Percentiles rank a stretch among this genome's conserved stretches.
phyloP scores from a whole-genome alignment of 176 grass and related monocot genomes.

The Puya raimondii region DNA sequence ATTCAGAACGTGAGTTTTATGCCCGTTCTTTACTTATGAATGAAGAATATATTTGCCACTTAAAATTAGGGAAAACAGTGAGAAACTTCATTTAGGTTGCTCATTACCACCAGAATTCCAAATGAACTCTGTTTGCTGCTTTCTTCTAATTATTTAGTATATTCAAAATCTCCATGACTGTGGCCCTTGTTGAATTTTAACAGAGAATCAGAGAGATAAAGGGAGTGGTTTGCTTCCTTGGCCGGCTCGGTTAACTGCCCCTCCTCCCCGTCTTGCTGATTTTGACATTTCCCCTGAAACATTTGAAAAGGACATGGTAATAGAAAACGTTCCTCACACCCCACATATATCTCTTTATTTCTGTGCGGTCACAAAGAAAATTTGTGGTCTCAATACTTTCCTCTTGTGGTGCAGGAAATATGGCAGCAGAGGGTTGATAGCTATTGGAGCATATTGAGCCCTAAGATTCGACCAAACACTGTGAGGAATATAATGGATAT shows the following conservation, averaged over 20 bases:
- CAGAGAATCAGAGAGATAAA: conserved; percentile 80
- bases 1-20: conserved; percentile 72
- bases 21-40: not conserved
- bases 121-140: too few relatives aligned
- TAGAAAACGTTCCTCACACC: conserved; percentile 4
- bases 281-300: conserved; percentile 59
- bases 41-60: too few relatives aligned
- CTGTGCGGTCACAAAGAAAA: not conserved
- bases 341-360: not conserved
- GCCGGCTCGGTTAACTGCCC: conserved; percentile 80
- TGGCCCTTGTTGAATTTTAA: not conserved
- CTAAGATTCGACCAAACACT: conserved; percentile 61
- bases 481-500: conserved; percentile 98
- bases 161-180: too few relatives aligned
- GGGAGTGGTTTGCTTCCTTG: conserved; percentile 86
- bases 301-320: conserved; percentile 88
- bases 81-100: too few relatives aligned
- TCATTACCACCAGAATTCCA: too few relatives aligned
- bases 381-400: not conserved
- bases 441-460: conserved; percentile 71
- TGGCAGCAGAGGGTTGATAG: conserved; percentile 84
- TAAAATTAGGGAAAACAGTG: too few relatives aligned
- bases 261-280: conserved; percentile 90
- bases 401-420: conserved; percentile 54
- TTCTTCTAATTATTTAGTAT: too few relatives aligned